Evolutionary conservation across 305 asterid species (phyloP).

Genomic region (Fraxinus velutina): DNA sequence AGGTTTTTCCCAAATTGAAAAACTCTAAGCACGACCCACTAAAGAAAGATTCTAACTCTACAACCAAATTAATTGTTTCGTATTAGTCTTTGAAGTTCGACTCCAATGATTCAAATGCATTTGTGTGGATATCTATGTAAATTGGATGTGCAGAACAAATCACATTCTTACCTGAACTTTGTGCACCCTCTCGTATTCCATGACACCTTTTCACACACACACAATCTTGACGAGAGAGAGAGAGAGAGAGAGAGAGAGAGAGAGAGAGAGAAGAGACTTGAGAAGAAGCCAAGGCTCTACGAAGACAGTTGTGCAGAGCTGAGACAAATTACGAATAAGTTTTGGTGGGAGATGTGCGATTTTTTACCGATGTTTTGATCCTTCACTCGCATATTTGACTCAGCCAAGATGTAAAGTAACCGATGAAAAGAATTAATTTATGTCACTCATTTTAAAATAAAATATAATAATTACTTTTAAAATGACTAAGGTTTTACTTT

Average conservation of each 20-base stretch:
- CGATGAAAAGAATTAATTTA: too few species aligned
- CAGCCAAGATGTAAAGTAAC: too few species aligned
- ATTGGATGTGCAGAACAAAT: neutral
- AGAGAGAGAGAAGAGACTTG: neutral
- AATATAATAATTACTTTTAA: too few species aligned
- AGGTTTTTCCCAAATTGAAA: constrained; percentile 6
- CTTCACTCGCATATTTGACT: neutral
- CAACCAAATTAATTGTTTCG: neutral
- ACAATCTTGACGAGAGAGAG: neutral
- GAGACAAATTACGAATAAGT: neutral
- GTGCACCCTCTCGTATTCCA: constrained; percentile 8
- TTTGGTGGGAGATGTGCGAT: neutral
- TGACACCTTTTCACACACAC: neutral
- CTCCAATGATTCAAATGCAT: neutral
- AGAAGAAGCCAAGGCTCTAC: neutral
- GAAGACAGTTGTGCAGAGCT: neutral
- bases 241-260: neutral
- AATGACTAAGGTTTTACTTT: too few species aligned
- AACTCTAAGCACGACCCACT: constrained; percentile 17
- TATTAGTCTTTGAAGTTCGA: neutral
- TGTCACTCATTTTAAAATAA: too few species aligned
- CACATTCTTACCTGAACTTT: neutral
- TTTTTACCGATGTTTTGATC: neutral
- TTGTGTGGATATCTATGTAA: neutral
- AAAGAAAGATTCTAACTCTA: constrained; percentile 7